These are phyloP conservation scores for Aquilaria sinensis DNA, from an alignment of 345 rosid species.

Conservation along the genomic window DNA sequence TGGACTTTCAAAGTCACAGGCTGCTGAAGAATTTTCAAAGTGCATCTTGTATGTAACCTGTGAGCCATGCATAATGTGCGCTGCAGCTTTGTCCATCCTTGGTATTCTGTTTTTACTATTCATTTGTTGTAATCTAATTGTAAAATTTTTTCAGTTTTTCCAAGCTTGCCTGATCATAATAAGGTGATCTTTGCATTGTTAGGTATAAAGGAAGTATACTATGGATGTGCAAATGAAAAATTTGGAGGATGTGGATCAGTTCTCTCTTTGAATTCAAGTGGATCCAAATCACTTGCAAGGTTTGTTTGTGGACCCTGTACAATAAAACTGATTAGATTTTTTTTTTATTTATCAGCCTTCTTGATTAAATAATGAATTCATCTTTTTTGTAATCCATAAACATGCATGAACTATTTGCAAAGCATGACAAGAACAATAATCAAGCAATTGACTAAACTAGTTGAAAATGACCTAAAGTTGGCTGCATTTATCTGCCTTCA, in stretches of 20 bases:
- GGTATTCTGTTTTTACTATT: slow-evolving; percentile 29
- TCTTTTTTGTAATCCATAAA: too few relatives aligned
- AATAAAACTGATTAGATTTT: too few relatives aligned
- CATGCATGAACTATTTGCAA: too few relatives aligned
- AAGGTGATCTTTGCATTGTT: not conserved
- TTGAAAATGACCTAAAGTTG: too few relatives aligned
- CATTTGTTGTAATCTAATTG: not conserved
- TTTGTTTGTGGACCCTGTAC: slow-evolving; percentile 11
- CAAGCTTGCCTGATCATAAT: slow-evolving; percentile 1
- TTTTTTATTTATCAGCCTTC: too few relatives aligned
- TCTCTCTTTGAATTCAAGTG: slow-evolving; percentile 45
- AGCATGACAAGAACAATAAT: too few relatives aligned
- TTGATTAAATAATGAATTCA: too few relatives aligned
- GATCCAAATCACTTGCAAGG: slow-evolving; percentile 24
- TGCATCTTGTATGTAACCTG: slow-evolving; percentile 77
- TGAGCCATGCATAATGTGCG: slow-evolving; percentile 97
- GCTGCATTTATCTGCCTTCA: too few relatives aligned
- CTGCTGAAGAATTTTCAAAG: slow-evolving; percentile 52
- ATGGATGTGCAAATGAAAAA: slow-evolving; percentile 79
- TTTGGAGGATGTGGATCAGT: slow-evolving; percentile 91
- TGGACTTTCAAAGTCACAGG: slow-evolving; percentile 46
- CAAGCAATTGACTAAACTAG: too few relatives aligned
- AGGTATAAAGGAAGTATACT: slow-evolving; percentile 66
- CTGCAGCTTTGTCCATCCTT: slow-evolving; percentile 71
- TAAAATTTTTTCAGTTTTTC: not conserved